Evolutionary conservation across 2,329 filamentous ascomycete species (phyloP).

Genomic region (Chrysoporthe puriensis): DNA sequence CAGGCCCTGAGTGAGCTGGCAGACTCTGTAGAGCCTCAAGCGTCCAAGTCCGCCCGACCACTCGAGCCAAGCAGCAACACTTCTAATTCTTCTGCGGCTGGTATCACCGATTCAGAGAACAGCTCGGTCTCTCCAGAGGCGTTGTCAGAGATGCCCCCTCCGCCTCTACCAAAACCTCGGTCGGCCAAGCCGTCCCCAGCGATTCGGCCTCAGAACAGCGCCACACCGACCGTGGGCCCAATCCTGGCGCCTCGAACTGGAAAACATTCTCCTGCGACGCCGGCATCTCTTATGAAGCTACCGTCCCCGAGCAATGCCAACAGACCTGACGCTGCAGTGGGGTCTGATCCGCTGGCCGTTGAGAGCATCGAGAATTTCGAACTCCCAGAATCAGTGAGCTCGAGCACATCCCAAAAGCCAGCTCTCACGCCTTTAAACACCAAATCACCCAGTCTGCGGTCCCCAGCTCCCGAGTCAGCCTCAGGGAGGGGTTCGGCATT

Average conservation of each 20-base stretch:
- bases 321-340: constrained; percentile 44
- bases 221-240: constrained; percentile 29
- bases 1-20: constrained; percentile 58
- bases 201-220: constrained; percentile 58
- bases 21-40: constrained; percentile 48
- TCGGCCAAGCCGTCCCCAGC: constrained; percentile 71
- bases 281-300: constrained; percentile 85
- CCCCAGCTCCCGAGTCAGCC: constrained; percentile 42
- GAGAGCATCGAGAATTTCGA: constrained; percentile 63
- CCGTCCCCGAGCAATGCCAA: constrained; percentile 55
- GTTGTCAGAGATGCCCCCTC: constrained; percentile 68
- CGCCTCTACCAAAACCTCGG: constrained; percentile 66
- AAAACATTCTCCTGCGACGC: constrained; percentile 72
- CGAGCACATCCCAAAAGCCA: constrained; percentile 49
- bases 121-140: constrained; percentile 67
- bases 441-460: constrained; percentile 47
- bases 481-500: constrained; percentile 56
- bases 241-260: constrained; percentile 37
- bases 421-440: constrained; percentile 56
- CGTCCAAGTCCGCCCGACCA: constrained; percentile 42
- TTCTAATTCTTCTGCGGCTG: constrained; percentile 42
- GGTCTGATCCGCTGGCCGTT: constrained; percentile 46
- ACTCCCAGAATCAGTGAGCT: constrained; percentile 72
- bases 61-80: constrained; percentile 34
- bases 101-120: constrained; percentile 63